Conservation (phyloP, 2,329 filamentous ascomycete species). For the Colletotrichum lentis region DNA sequence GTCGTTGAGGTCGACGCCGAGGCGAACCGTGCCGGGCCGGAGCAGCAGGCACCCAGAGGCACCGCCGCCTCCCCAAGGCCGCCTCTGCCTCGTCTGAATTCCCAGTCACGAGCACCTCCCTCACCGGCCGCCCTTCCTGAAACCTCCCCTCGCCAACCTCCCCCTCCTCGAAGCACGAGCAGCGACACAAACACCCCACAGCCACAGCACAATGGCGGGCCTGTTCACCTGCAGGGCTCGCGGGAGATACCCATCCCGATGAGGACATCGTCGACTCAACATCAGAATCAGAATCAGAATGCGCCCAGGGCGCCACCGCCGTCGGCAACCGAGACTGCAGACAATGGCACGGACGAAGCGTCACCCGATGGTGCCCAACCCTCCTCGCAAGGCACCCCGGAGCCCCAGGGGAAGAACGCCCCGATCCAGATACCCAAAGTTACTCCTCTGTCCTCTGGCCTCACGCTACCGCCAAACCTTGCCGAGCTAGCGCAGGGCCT, state of each 20-base stretch:
- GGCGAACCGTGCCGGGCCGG: slow-evolving; percentile 3
- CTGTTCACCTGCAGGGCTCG: slow-evolving; percentile 32
- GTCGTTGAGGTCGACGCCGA: slow-evolving; percentile 36
- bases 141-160: slow-evolving; percentile 16
- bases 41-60: slow-evolving; percentile 29
- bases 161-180: slow-evolving; percentile 2
- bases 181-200: slow-evolving; percentile 27
- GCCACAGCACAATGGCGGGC: slow-evolving; percentile 32
- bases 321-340: slow-evolving; percentile 18
- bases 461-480: slow-evolving; percentile 45
- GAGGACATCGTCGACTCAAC: slow-evolving; percentile 20
- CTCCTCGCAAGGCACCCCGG: slow-evolving; percentile 19
- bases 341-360: slow-evolving; percentile 29
- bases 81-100: slow-evolving; percentile 37
- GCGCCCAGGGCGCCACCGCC: slow-evolving; percentile 5
- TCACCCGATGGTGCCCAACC: slow-evolving; percentile 1
- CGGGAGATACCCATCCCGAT: slow-evolving; percentile 38
- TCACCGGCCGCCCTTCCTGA: slow-evolving; percentile 20
- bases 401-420: slow-evolving; percentile 37
- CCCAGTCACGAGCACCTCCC: slow-evolving; percentile 35
- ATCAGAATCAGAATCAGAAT: slow-evolving; percentile 25
- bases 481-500: slow-evolving; percentile 52
- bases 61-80: slow-evolving; percentile 18
- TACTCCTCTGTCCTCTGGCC: slow-evolving; percentile 49
- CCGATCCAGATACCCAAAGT: slow-evolving; percentile 53